Percentiles rank a stretch among this genome's conserved stretches.
Conservation (phyloP, 495 filamentous ascomycete genomes). For the Trichoderma asperelloides region DNA sequence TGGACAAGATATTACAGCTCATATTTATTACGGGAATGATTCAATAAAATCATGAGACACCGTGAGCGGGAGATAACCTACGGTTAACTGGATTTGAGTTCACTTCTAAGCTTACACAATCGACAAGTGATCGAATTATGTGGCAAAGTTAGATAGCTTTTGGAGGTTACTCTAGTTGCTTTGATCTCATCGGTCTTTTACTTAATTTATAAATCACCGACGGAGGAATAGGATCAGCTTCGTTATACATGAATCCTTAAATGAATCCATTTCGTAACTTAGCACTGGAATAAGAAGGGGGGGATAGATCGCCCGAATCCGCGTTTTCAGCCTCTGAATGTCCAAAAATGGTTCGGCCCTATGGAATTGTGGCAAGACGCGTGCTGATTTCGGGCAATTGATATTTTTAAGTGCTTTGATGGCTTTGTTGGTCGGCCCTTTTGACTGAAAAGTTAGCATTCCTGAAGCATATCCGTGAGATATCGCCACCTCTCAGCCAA, state of each 20-base stretch:
- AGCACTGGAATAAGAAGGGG: not conserved
- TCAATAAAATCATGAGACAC: too few species aligned
- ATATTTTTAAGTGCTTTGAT: not conserved
- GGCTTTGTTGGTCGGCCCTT: not conserved
- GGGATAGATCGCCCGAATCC: not conserved
- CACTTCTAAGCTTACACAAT: not conserved
- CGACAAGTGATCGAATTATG: not conserved
- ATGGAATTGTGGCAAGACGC: not conserved
- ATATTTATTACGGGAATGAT: too few species aligned
- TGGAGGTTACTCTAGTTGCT: not conserved
- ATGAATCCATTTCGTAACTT: not conserved
- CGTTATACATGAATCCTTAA: not conserved
- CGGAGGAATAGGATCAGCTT: not conserved
- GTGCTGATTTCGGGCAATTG: not conserved
- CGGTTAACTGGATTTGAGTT: not conserved
- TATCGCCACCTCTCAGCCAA: not conserved
- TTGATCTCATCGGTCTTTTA: not conserved
- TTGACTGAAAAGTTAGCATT: not conserved
- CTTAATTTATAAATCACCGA: not conserved
- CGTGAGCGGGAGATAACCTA: too few species aligned
- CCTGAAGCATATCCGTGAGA: not conserved
- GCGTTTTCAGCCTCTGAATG: not conserved
- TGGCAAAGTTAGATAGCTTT: not conserved
- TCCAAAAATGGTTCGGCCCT: not conserved
- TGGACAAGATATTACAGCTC: too few species aligned